phyloP scores from a whole-genome alignment of 176 grass and related monocot species.

The Poa annua region DNA sequence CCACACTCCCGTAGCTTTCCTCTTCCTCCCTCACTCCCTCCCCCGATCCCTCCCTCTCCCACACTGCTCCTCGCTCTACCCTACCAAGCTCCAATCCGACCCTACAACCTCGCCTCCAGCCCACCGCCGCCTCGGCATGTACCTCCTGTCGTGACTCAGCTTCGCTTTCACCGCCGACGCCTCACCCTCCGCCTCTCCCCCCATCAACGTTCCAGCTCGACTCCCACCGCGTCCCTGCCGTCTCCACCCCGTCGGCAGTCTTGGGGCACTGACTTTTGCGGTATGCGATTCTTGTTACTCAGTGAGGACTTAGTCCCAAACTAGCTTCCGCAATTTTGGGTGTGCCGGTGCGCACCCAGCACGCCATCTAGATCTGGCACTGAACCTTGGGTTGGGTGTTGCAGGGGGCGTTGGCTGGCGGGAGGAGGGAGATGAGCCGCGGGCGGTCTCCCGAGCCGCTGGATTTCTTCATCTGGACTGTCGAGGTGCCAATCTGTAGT shows the following conservation, averaged over 20 bases:
- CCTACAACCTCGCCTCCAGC: not conserved
- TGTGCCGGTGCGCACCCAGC: not conserved
- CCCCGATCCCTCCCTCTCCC: conserved; percentile 18
- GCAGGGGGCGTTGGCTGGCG: conserved; percentile 34
- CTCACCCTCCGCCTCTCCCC: not conserved
- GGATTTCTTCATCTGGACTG: conserved; percentile 84
- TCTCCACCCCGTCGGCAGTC: not conserved
- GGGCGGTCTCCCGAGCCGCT: conserved; percentile 63
- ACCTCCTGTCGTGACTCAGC: not conserved
- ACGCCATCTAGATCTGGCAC: conserved; percentile 10
- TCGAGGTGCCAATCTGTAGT: conserved; percentile 48
- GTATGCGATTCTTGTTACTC: not conserved
- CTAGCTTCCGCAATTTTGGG: not conserved
- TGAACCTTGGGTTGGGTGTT: not conserved
- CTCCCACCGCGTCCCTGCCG: conserved; percentile 2
- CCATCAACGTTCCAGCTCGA: not conserved
- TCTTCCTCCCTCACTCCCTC: conserved; percentile 1
- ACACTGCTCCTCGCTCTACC: not conserved
- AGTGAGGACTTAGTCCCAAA: too few relatives aligned
- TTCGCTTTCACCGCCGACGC: conserved; percentile 2
- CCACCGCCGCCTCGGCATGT: conserved; percentile 1
- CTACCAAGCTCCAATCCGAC: conserved; percentile 24
- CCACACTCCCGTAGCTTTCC: conserved; percentile 28
- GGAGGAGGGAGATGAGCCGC: conserved; percentile 56
- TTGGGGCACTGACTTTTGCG: not conserved